Evolutionary conservation across 768 basidiomycete species (phyloP), one percentile per base, ranked within the genome.

Genomic region (Neoboletus subvelutipes): DNA sequence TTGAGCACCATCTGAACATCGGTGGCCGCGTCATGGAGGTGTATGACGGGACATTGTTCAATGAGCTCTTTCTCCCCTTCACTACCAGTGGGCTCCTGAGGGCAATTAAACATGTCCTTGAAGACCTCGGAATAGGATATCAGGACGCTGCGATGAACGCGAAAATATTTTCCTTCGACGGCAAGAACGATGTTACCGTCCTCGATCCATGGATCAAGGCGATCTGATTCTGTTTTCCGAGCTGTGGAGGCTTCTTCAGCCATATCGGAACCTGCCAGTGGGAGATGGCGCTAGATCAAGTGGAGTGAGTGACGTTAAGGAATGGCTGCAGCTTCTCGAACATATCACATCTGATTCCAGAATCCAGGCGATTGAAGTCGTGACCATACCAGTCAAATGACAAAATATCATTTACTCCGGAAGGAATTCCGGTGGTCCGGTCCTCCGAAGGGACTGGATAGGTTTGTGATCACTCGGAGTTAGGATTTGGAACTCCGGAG

Each of bases 31-130:
- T 68, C 68, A 2, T 60, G 29, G n/a, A 70, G 60, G 29, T 41
- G 43, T 45, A 70, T 9, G 36, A 59, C 61, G 5, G 68, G 68
- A 45, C 68, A 70, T 28, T 55, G 20, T 29, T 34, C 45, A 7
- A 45, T 9, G 5, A 40, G 28, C n/a, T 50, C 57, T 28, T 29
- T 45, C 17, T 39, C 40, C 28, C 24, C 55, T 15, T 28, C 56
- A 9, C 26, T 24, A 3, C 22, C 42, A 15, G 22, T 11, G 8
- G 39, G 33, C 2, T 42, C 13, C 13, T 31, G 34, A 8, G n/a
- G n/a, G n/a, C n/a, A n/a, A n/a, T n/a, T n/a, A n/a, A n/a, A n/a
- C n/a, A n/a, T n/a, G n/a, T n/a, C 46, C 24, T 17, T 55, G 40
- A 57, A 57, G 28, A 57, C 36, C 13, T 41, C 39, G n/a, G 55